Conservation (phyloP, 768 basidiomycete species). For the Boletales sp. region DNA sequence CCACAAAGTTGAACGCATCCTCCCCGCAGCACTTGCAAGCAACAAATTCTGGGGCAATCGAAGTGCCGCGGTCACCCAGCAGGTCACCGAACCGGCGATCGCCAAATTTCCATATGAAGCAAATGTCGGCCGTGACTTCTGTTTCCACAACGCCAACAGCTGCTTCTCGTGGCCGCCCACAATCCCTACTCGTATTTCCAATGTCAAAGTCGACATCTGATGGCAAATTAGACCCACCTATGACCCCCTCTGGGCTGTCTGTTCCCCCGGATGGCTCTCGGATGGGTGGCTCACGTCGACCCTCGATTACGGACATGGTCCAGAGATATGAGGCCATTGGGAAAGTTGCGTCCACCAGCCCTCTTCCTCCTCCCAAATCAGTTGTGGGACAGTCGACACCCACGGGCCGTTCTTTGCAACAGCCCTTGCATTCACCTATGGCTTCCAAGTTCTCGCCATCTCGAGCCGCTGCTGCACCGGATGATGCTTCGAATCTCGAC, state of each 20-base stretch:
- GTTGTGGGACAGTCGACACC: constrained; percentile 10
- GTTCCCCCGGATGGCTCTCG: constrained; percentile 49
- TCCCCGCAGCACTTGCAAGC: constrained; percentile 26
- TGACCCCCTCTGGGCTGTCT: constrained; percentile 36
- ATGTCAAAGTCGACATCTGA: constrained; percentile 37
- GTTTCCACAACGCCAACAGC: constrained; percentile 26
- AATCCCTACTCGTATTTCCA: constrained; percentile 78
- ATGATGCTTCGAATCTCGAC: constrained; percentile 13
- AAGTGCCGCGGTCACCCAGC: constrained; percentile 25
- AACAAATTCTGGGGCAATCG: constrained; percentile 10
- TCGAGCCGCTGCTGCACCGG: constrained; percentile 10
- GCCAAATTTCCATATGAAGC: constrained; percentile 28
- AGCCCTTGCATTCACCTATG: constrained; percentile 20
- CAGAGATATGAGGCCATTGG: constrained; percentile 71
- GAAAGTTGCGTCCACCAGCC: constrained; percentile 28
- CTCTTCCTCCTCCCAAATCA: constrained; percentile 34
- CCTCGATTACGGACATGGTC: constrained; percentile 85
- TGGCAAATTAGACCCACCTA: constrained; percentile 34
- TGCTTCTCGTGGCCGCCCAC: constrained; percentile 58
- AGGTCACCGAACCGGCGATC: constrained; percentile 28
- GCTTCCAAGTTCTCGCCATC: constrained; percentile 23
- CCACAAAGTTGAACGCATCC: constrained; percentile 17
- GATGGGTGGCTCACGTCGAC: constrained; percentile 45
- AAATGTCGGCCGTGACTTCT: constrained; percentile 24
- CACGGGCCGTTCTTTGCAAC: constrained; percentile 20